Percentiles rank a stretch among this genome's conserved stretches.
phyloP scores from a whole-genome alignment of 352 stramenopile genomes.

The Pythium plurisporium region DNA sequence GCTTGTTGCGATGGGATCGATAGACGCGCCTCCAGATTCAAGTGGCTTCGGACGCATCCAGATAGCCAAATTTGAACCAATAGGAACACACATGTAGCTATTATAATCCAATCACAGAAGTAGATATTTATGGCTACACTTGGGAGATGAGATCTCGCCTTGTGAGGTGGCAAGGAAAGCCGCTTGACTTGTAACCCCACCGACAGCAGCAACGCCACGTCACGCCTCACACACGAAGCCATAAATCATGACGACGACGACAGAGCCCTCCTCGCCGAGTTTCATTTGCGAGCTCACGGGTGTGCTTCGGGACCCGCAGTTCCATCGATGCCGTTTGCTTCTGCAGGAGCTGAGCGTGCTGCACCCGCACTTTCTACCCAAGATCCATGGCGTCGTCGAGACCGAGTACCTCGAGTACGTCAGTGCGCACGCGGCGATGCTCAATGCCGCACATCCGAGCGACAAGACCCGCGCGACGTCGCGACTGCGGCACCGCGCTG shows the following conservation, averaged over 20 bases:
- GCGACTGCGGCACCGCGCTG: slow-evolving; percentile 26
- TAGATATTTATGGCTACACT: neutral
- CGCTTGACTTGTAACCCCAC: no score
- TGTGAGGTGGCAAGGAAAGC: no score
- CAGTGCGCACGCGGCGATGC: slow-evolving; percentile 22
- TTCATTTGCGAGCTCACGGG: slow-evolving; percentile 56
- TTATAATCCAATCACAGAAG: neutral
- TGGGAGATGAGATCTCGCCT: no score
- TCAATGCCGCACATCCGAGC: slow-evolving; percentile 27
- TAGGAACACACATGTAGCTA: no score
- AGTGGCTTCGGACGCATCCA: no score
- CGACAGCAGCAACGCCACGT: no score
- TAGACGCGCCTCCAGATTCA: no score
- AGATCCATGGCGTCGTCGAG: slow-evolving; percentile 44
- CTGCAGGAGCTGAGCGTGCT: slow-evolving; percentile 55
- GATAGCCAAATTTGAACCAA: no score
- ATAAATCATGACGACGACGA: neutral
- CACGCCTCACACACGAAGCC: neutral
- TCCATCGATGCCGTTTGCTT: slow-evolving; percentile 56
- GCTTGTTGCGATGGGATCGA: no score
- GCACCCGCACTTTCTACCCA: slow-evolving; percentile 45
- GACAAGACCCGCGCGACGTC: slow-evolving; percentile 13
- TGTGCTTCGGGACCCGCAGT: slow-evolving; percentile 47
- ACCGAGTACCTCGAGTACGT: slow-evolving; percentile 50
- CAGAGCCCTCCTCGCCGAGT: neutral